These are phyloP conservation scores for Trapa bicornis DNA, from an alignment of 345 rosid genomes.

Conservation along the genomic window DNA sequence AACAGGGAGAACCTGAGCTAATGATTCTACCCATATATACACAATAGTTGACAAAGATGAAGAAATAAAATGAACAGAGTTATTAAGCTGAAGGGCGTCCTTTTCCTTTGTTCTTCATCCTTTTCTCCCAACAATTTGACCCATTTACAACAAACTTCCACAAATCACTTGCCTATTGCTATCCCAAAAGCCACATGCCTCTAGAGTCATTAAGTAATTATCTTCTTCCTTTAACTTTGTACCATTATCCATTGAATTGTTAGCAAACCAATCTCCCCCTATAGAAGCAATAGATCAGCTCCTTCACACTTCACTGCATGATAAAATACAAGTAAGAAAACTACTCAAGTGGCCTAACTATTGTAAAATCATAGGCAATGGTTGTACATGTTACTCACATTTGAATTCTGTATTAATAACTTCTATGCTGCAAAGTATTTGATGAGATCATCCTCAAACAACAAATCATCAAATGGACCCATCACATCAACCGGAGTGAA, in stretches of 20 bases:
- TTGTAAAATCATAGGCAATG: neutral
- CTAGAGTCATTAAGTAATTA: neutral
- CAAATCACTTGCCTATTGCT: neutral
- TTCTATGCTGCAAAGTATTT: slow-evolving; percentile 17
- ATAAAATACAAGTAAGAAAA: neutral
- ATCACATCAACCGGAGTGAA: slow-evolving; percentile 13
- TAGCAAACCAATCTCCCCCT: slow-evolving; percentile 2
- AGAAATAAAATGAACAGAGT: neutral
- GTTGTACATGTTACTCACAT: slow-evolving; percentile 4
- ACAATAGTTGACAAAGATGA: neutral
- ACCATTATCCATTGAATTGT: neutral
- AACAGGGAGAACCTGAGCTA: neutral
- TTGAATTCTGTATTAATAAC: neutral
- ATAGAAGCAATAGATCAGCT: too few relatives aligned
- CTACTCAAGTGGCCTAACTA: neutral
- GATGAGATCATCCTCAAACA: slow-evolving; percentile 16
- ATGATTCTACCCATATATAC: neutral
- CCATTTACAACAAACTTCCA: slow-evolving; percentile 6
- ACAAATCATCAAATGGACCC: slow-evolving; percentile 11
- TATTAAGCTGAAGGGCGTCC: neutral
- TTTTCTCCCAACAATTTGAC: neutral
- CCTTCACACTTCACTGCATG: neutral
- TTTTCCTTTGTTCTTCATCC: neutral
- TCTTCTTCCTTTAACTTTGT: neutral
- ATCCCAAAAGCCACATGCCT: neutral